A percentile compares a stretch with the other conserved stretches of the same genome.
phyloP scores from a whole-genome alignment of 108 stramenopile species.

The Cyclostephanos invisitatus region DNA sequence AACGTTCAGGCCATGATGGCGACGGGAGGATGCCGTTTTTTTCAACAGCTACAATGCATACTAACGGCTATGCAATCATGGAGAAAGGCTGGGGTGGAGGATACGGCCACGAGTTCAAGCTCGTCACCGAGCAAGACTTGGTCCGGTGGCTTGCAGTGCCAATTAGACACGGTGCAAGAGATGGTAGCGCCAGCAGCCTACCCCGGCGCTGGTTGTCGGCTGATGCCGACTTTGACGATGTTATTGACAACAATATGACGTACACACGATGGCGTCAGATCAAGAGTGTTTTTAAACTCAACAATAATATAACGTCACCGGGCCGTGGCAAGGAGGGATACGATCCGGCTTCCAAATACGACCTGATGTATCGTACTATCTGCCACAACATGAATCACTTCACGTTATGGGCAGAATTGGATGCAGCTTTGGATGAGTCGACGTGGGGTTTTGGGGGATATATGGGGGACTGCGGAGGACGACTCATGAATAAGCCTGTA shows the following conservation, averaged over 20 bases:
- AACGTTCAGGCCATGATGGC: neutral
- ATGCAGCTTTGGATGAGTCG: conserved; percentile 8
- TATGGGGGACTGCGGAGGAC: neutral
- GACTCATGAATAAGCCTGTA: conserved; percentile 6
- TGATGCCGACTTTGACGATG: neutral
- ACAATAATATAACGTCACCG: neutral
- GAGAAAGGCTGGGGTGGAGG: too few relatives aligned
- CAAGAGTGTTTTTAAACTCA: conserved; percentile 23
- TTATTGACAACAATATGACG: conserved; percentile 1
- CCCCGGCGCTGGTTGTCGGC: neutral
- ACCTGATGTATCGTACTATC: conserved; percentile 1
- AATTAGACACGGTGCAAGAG: conserved; percentile 10
- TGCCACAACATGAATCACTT: conserved; percentile 17
- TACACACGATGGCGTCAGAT: neutral
- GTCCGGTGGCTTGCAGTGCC: neutral
- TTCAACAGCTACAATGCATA: neutral
- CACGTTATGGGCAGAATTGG: neutral
- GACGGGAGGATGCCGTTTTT: conserved; percentile 16
- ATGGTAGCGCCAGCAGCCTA: neutral
- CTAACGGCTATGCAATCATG: neutral
- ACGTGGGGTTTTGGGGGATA: conserved; percentile 17
- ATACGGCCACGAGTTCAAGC: neutral
- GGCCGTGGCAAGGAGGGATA: conserved; percentile 2
- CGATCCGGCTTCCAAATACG: conserved; percentile 14
- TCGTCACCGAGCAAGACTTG: neutral